Evolutionary conservation across 768 basidiomycete species (phyloP).

Genomic region (Basidioascus undulatus): DNA sequence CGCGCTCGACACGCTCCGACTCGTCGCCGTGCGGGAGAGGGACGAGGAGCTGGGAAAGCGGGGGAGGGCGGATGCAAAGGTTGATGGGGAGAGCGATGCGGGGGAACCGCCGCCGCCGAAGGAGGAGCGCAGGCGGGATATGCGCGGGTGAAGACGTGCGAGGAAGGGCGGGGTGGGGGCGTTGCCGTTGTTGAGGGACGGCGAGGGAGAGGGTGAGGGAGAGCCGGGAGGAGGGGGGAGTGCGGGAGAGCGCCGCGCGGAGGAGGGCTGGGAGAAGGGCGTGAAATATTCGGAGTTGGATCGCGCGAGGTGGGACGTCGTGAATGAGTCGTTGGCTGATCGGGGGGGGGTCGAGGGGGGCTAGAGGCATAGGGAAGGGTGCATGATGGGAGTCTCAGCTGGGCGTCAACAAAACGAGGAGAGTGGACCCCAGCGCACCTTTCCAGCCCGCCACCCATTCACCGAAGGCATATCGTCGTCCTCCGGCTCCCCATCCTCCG

Average conservation of each 20-base stretch:
- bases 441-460: conserved; percentile 16
- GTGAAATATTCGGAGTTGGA: not conserved
- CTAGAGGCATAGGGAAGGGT: conserved; percentile 11
- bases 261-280: not conserved
- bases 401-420: conserved; percentile 15
- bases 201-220: conserved; percentile 1
- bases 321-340: conserved; percentile 1
- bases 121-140: conserved; percentile 27
- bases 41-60: conserved; percentile 48
- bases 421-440: conserved; percentile 27
- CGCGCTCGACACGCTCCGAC: conserved; percentile 17
- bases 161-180: not conserved
- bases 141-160: conserved; percentile 15
- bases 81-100: conserved; percentile 23
- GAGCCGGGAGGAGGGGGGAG: conserved; percentile 11
- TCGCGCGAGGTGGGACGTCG: not conserved
- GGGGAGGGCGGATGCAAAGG: conserved; percentile 29
- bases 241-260: not conserved
- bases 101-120: conserved; percentile 20
- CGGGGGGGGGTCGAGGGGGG: not conserved
- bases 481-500: conserved; percentile 37
- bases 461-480: conserved; percentile 28
- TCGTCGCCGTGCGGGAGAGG: conserved; percentile 34
- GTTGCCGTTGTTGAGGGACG: too few species aligned
- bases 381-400: conserved; percentile 18